Base-by-base conservation (phyloP, 805 yeast species). In the Pichia insulana region DNA sequence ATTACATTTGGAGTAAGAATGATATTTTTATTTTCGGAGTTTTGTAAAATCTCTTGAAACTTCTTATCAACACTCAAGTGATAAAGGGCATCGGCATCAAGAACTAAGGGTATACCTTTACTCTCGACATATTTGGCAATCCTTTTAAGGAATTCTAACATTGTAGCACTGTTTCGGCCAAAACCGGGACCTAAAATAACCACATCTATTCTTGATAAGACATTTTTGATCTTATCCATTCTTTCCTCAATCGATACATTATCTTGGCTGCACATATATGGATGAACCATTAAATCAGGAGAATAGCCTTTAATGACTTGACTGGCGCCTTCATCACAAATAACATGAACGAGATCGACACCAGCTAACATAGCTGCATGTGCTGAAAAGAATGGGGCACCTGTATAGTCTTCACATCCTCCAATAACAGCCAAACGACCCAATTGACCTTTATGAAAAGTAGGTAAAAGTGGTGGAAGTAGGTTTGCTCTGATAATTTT, bases 221-320 rank as follows among this genome's bases (percentile, higher is more conserved):
- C 54, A 0, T 65, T 43, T 17, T 57, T 50, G n/a, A 85, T 71
- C 53, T 76, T 76, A 19, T 79, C 49, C 11, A 83, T 68, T 39
- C 64, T 62, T 7, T 55, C 50, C n/a, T 67, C 64, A 34, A 76
- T 56, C 40, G 68, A 62, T 13, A 49, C 34, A 41, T 51, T 51
- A 18, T 51, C 48, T 9, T 48, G 44, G 13, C 55, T 58, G 15
- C 64, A 70, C 50, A 89, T 58, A 58, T 86, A 87, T 0, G 97
- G 97, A 65, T 92, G 97, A 1, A 92, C 95, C 97, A 90, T 92
- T 39, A 90, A 64, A 56, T 90, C 88, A 0, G 98, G 97, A 7
- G 94, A 76, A 62, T 92, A 92, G 25, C 80, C 64, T 62, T 90
- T 90, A 55, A 90, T 87, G 7, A 86, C 80, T 0, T 81, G 64